Evolutionary conservation across 129 eudicot species (phyloP), one percentile per base, ranked within the genome.

Genomic region (Ambrosia artemisiifolia): DNA sequence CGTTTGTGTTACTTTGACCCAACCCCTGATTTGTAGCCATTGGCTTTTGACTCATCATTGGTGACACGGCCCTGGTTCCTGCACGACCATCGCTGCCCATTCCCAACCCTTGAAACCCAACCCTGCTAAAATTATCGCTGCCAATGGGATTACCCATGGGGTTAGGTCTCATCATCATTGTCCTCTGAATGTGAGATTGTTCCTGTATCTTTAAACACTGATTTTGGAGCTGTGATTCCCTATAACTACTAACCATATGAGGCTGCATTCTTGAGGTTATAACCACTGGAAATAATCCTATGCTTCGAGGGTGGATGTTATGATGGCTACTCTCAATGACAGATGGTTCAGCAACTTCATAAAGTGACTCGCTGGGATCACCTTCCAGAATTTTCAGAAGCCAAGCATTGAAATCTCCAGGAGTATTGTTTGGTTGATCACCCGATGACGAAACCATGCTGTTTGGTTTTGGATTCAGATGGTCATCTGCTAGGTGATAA

Each of bases 91-190:
- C 79, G 43, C 85, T 85, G 7, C 89, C 67, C 14, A 30, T 75
- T 43, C 85, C 80, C 62, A 88, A 47, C 17, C 87, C 91, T 51
- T 86, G 87, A 68, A 87, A 81, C 56, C 91, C 85, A 24, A 78
- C 84, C 87, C 78, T 82, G 81, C 70, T 84, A 80, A 71, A 82
- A 79, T 70, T 82, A 74, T 75, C 83, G 48, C 60, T 2, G 11
- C 79, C 76, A 67, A 80, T 75, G 63, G 74, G 70, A 19, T 18
- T n/a, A 13, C 92, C 90, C 83, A 80, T 85, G 78, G 78, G 73
- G 44, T 35, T 60, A 44, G 57, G 17, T 49, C 87, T 80, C 76
- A 82, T 75, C 91, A 83, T 83, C 85, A 84, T 85, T 74, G 80
- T 83, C 75, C 89, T 83, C 61, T 77, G 83, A 8, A 56, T 77